Evolutionary conservation across 805 yeast species (phyloP).

Genomic region (Ogataea pignaliae): DNA sequence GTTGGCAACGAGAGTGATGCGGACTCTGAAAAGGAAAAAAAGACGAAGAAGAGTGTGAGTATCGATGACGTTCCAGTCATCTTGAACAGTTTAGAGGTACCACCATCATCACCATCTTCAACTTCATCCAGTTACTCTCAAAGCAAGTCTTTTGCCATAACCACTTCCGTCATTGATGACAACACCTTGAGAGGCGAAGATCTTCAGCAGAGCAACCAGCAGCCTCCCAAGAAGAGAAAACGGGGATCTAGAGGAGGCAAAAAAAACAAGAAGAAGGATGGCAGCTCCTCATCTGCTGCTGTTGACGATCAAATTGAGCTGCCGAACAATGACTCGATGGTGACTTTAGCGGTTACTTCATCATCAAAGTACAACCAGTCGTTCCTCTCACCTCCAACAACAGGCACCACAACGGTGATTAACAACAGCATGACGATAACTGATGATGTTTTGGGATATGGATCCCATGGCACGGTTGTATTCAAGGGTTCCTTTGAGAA

Average conservation of each 20-base stretch:
- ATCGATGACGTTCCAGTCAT: constrained; percentile 11
- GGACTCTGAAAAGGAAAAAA: neutral
- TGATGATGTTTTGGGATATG: constrained; percentile 82
- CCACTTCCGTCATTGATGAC: neutral
- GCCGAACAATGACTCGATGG: constrained; percentile 2
- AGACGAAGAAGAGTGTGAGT: constrained; percentile 9
- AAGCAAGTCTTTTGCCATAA: neutral
- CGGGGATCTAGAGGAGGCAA: constrained; percentile 86
- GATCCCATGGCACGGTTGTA: constrained; percentile 95
- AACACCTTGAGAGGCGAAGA: constrained; percentile 26
- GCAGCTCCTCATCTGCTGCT: neutral
- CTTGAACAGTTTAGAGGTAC: constrained; percentile 6
- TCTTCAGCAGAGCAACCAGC: constrained; percentile 14
- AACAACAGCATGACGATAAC: constrained; percentile 54
- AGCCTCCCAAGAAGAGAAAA: constrained; percentile 55
- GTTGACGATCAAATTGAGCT: constrained; percentile 8
- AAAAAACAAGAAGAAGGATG: constrained; percentile 40
- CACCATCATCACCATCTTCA: constrained; percentile 11
- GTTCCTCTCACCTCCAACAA: too few relatives aligned
- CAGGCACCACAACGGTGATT: constrained; percentile 3
- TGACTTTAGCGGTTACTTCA: neutral
- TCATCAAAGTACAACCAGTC: neutral
- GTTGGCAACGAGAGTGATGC: constrained; percentile 1
- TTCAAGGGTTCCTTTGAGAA: constrained; percentile 85
- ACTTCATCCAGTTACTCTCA: neutral